Conservation (phyloP, 441 rosid genomes). For the Breynia disticha region DNA sequence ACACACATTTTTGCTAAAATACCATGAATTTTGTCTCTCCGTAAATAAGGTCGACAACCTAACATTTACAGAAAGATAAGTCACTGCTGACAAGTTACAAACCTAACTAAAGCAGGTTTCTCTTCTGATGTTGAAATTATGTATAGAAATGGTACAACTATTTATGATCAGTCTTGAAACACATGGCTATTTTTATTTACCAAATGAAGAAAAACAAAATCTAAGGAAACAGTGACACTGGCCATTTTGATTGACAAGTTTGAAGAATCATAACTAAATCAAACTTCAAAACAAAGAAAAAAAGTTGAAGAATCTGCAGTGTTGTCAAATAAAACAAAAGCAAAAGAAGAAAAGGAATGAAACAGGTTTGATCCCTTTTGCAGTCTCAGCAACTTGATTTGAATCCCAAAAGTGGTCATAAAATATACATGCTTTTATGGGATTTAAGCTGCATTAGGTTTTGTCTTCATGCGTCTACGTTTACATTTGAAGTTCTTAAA, state of each 20-base stretch:
- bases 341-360: not conserved
- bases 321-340: slow-evolving; percentile 16
- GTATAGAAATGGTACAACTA: too few species aligned
- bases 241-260: slow-evolving; percentile 23
- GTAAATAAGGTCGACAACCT: not conserved
- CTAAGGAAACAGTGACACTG: slow-evolving; percentile 13
- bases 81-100: too few species aligned
- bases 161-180: slow-evolving; percentile 15
- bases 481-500: too few species aligned
- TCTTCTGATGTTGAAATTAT: too few species aligned
- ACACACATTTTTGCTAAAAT: too few species aligned
- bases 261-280: slow-evolving; percentile 9
- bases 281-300: not conserved
- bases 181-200: slow-evolving; percentile 12
- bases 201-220: too few species aligned
- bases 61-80: too few species aligned
- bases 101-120: too few species aligned
- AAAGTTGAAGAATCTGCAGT: slow-evolving; percentile 19
- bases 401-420: too few species aligned
- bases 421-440: too few species aligned
- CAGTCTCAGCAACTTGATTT: not conserved
- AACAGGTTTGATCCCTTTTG: not conserved
- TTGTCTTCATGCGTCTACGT: too few species aligned
- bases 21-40: not conserved
- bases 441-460: too few species aligned